These are phyloP conservation scores for Dactylellina haptotyla DNA, from an alignment of 2,329 filamentous ascomycete species.

Conservation along the genomic window DNA sequence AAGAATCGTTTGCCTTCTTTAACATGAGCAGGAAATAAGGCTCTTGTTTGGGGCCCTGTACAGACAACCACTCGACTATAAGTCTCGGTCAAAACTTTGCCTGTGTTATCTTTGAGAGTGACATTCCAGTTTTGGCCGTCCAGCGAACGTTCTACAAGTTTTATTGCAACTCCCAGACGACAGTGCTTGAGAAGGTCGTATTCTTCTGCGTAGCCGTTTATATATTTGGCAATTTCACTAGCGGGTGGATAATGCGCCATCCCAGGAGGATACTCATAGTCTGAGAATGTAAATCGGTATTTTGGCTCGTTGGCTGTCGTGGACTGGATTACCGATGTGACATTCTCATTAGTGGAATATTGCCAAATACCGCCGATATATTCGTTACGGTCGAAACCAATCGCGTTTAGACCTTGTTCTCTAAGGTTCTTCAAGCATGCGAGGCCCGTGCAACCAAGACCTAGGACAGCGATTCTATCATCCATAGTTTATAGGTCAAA, in stretches of 20 bases:
- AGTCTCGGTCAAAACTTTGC: neutral
- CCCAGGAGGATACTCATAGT: constrained; percentile 9
- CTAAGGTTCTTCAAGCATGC: constrained; percentile 63
- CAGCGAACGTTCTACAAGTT: neutral
- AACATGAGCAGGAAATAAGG: constrained; percentile 3
- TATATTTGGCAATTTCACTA: constrained; percentile 1
- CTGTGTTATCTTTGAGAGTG: constrained; percentile 16
- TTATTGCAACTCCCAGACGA: neutral
- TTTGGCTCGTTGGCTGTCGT: constrained; percentile 19
- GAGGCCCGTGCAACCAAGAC: constrained; percentile 61
- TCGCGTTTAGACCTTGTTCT: constrained; percentile 64
- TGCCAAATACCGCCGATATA: constrained; percentile 64
- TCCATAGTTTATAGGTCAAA: no score
- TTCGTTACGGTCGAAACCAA: constrained; percentile 63
- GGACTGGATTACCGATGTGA: constrained; percentile 60
- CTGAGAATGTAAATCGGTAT: constrained; percentile 20
- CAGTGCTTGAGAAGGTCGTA: neutral
- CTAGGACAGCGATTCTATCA: constrained; percentile 8
- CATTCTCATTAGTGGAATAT: constrained; percentile 61
- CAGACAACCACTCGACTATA: constrained; percentile 3
- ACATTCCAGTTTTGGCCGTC: constrained; percentile 10
- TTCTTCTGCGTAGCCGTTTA: neutral
- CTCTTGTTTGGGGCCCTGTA: constrained; percentile 6
- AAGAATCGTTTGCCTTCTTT: constrained; percentile 49
- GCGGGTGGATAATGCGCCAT: constrained; percentile 7